phyloP scores from a whole-genome alignment of 495 filamentous ascomycete species.

The Elasticomyces elasticus region DNA sequence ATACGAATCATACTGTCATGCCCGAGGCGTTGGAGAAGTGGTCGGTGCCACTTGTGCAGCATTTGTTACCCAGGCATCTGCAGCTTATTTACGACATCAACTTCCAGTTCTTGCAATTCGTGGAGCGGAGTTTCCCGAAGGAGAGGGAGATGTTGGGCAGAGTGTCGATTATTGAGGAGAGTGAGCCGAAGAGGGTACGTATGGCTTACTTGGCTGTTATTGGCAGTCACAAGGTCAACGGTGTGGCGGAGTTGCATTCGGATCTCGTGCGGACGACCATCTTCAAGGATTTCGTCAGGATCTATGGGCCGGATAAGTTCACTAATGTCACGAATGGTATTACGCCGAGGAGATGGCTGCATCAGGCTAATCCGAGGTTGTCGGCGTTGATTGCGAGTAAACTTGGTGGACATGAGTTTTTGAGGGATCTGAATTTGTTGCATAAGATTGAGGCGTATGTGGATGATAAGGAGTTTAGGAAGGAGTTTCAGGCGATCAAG shows the following conservation, averaged over 20 bases:
- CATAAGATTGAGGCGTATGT: constrained; percentile 71
- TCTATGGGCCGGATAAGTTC: constrained; percentile 94
- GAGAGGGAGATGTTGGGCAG: constrained; percentile 73
- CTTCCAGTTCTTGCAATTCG: constrained; percentile 76
- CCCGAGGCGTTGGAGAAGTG: constrained; percentile 97
- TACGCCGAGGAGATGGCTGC: constrained; percentile 88
- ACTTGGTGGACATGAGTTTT: constrained; percentile 66
- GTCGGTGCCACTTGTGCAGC: constrained; percentile 86
- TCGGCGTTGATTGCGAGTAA: constrained; percentile 89
- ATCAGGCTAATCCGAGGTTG: constrained; percentile 90
- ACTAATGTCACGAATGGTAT: constrained; percentile 98
- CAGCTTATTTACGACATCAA: constrained; percentile 99
- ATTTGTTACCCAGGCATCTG: constrained; percentile 82
- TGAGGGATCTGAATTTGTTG: constrained; percentile 78
- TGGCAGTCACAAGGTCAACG: constrained; percentile 98
- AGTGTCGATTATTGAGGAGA: constrained; percentile 95
- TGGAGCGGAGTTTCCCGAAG: constrained; percentile 82
- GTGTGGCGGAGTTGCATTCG: constrained; percentile 93
- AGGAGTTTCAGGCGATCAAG: constrained; percentile 87
- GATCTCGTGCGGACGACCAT: constrained; percentile 97
- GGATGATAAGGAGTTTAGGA: constrained; percentile 79
- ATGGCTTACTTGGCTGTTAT: constrained; percentile 95
- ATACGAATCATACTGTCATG: constrained; percentile 96
- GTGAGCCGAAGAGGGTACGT: constrained; percentile 92
- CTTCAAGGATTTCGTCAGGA: constrained; percentile 93